Conservation (phyloP, 1,284 basidiomycete genomes). For the Irpex sp. region DNA sequence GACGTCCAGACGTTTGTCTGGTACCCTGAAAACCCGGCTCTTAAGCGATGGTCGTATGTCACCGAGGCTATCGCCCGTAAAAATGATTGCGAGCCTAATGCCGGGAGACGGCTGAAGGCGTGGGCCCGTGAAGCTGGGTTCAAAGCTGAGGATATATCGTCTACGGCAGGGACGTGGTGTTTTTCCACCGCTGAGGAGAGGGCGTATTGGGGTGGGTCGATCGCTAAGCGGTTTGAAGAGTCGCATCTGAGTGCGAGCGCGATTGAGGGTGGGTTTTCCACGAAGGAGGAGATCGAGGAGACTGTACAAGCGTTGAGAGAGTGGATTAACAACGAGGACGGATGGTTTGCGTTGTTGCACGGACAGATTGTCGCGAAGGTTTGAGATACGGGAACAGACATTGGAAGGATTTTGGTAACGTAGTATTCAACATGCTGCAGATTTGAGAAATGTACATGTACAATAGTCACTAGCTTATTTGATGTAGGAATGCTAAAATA, state of each 20-base stretch:
- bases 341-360: slow-evolving; percentile 30
- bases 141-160: slow-evolving; percentile 20
- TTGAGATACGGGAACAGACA: background rate
- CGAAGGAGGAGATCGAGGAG: slow-evolving; percentile 23
- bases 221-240: slow-evolving; percentile 29
- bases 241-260: slow-evolving; percentile 30
- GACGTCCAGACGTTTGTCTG: slow-evolving; percentile 27
- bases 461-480: background rate
- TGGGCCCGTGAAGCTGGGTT: slow-evolving; percentile 32
- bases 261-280: slow-evolving; percentile 24
- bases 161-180: slow-evolving; percentile 31
- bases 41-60: slow-evolving; percentile 23
- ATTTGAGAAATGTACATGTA: background rate
- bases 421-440: background rate
- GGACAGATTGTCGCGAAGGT: slow-evolving; percentile 26
- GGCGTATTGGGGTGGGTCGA: slow-evolving; percentile 31
- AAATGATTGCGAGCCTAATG: slow-evolving; percentile 28
- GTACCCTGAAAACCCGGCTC: slow-evolving; percentile 27
- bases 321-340: slow-evolving; percentile 32
- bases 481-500: too few relatives aligned
- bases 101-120: slow-evolving; percentile 26
- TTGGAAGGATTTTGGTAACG: background rate
- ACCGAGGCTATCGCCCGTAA: slow-evolving; percentile 23
- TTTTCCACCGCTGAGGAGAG: slow-evolving; percentile 31
- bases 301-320: slow-evolving; percentile 24